Conservation (phyloP, 2,329 filamentous ascomycete species). For the Whalleya microplaca region DNA sequence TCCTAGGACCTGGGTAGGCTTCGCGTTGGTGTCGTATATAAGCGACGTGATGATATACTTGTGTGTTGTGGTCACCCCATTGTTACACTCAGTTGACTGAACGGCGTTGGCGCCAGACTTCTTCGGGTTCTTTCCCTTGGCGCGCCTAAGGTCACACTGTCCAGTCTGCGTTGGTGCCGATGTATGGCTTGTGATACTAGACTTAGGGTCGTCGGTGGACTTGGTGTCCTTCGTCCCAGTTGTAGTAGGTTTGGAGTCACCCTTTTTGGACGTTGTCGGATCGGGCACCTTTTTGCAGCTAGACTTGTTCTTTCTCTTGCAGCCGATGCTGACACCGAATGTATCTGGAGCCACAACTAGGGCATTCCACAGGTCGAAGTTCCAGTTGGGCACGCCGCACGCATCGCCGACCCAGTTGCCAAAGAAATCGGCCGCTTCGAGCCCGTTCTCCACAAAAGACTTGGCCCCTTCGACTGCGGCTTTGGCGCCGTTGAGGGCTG, state of each 20-base stretch:
- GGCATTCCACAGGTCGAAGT: slow-evolving; percentile 14
- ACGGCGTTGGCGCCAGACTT: too few species aligned
- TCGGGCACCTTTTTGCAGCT: not conserved
- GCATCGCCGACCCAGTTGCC: slow-evolving; percentile 11
- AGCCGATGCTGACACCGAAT: slow-evolving; percentile 13
- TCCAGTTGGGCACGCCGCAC: slow-evolving; percentile 14
- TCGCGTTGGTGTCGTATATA: slow-evolving; percentile 6
- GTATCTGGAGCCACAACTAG: slow-evolving; percentile 7
- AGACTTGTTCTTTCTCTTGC: slow-evolving; percentile 9
- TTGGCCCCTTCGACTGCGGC: slow-evolving; percentile 23
- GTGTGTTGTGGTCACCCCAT: too few species aligned
- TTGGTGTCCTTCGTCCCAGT: too few species aligned
- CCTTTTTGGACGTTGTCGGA: too few species aligned
- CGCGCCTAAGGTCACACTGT: too few species aligned
- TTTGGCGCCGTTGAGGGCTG: not conserved
- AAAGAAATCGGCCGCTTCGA: slow-evolving; percentile 20
- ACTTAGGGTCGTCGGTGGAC: too few species aligned
- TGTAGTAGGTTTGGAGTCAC: too few species aligned
- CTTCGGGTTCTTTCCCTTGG: too few species aligned
- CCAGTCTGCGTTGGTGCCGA: too few species aligned
- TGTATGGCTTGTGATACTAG: too few species aligned
- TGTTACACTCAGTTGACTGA: too few species aligned
- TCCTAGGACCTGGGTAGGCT: slow-evolving; percentile 7
- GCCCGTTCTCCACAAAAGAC: slow-evolving; percentile 24
- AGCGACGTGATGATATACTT: slow-evolving; percentile 20